phyloP scores from a whole-genome alignment of 208 protist species.

The Leishmania turanica region DNA sequence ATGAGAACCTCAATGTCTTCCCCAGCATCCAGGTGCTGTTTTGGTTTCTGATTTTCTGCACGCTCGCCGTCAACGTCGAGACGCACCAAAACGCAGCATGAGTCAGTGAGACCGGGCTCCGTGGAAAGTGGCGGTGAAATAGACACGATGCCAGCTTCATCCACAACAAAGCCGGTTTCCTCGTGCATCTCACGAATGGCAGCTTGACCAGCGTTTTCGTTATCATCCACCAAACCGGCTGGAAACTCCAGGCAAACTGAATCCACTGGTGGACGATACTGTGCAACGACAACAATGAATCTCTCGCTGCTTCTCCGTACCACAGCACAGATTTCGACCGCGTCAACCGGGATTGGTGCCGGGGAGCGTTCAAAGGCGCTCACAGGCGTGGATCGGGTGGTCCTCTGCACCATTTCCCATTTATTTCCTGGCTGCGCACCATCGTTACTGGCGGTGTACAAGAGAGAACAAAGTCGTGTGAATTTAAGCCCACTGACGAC shows the following conservation, averaged over 20 bases:
- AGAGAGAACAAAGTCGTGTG: conserved; percentile 33
- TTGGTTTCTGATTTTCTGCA: conserved; percentile 52
- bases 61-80: conserved; percentile 53
- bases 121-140: conserved; percentile 48
- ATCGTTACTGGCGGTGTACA: conserved; percentile 27
- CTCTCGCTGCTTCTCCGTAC: conserved; percentile 30
- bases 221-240: conserved; percentile 73
- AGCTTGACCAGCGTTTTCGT: conserved; percentile 52
- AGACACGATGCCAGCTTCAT: conserved; percentile 38
- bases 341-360: conserved; percentile 56
- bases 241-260: conserved; percentile 78
- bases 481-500: conserved; percentile 34
- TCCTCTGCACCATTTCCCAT: conserved; percentile 79
- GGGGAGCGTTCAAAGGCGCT: conserved; percentile 35
- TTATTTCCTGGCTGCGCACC: conserved; percentile 16
- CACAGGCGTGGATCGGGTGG: conserved; percentile 38
- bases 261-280: conserved; percentile 85
- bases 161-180: conserved; percentile 79
- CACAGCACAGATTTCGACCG: conserved; percentile 73
- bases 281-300: conserved; percentile 76
- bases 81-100: conserved; percentile 64
- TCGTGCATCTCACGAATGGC: conserved; percentile 83
- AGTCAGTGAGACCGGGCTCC: conserved; percentile 77
- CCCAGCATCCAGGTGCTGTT: conserved; percentile 60
- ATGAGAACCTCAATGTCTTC: conserved; percentile 86